Evolutionary conservation across 164 flowering plant genomes (phyloP).

Genomic region (Aristolochia contorta): DNA sequence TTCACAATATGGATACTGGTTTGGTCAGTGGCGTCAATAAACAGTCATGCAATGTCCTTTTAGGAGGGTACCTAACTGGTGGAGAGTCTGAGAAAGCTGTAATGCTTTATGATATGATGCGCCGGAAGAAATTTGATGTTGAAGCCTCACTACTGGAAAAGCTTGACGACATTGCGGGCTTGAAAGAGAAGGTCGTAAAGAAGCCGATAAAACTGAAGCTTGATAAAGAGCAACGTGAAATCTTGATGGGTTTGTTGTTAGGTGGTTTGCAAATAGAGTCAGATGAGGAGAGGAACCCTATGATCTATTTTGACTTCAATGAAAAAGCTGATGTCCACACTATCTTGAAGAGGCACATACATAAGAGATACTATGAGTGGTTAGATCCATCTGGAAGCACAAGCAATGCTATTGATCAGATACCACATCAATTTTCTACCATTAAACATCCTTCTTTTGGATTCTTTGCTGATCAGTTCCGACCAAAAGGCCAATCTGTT

Average conservation of each 20-base stretch:
- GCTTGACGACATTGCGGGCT: conserved; percentile 49
- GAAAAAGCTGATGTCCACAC: conserved; percentile 34
- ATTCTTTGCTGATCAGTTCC: conserved; percentile 81
- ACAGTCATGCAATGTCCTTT: conserved; percentile 60
- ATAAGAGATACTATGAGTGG: conserved; percentile 68
- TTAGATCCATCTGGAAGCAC: conserved; percentile 28
- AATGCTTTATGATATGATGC: conserved; percentile 61
- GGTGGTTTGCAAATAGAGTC: conserved; percentile 67
- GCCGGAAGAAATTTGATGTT: conserved; percentile 66
- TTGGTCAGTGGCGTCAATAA: conserved; percentile 50
- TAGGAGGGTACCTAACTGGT: conserved; percentile 44
- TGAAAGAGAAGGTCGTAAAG: conserved; percentile 38
- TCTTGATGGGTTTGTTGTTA: conserved; percentile 69
- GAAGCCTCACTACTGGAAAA: conserved; percentile 56
- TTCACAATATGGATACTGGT: conserved; percentile 47
- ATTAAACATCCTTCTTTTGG: conserved; percentile 54
- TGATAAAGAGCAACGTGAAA: conserved; percentile 72
- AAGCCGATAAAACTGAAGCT: conserved; percentile 52
- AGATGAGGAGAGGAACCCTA: conserved; percentile 49
- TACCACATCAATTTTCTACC: conserved; percentile 49
- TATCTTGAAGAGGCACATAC: conserved; percentile 47
- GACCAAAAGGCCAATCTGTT: conserved; percentile 40
- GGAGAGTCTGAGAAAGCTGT: conserved; percentile 56
- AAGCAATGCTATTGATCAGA: conserved; percentile 27
- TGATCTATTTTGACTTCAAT: conserved; percentile 49